Base-by-base conservation (phyloP, 257 asterid species). In the Verbascum thapsus region DNA sequence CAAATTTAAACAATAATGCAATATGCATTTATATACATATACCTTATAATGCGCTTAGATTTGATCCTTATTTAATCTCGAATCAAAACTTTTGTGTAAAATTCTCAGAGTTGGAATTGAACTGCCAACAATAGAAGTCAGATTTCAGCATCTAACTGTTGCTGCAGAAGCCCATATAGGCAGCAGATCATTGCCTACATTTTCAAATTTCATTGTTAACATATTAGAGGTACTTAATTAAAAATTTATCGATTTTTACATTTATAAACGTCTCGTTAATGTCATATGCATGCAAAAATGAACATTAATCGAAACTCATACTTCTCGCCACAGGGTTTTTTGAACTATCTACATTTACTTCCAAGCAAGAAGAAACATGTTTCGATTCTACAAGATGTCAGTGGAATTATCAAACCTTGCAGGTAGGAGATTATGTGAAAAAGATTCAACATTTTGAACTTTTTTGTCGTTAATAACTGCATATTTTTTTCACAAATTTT, bases 201-300 rank as follows among this genome's bases (percentile, higher is more conserved):
- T 79, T 34, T n/a, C 49, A 0, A 79, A 79, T 70, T 74, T 68
- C 53, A 19, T 11, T 48, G 48, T 58, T 26, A 66, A 68, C 44
- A 58, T 70, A 6, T 38, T 82, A 18, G 81, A 82, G 83, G 88
- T 82, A n/a, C n/a, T n/a, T n/a, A n/a, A n/a, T n/a, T n/a, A n/a
- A 53, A 53, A n/a, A 23, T 12, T 3, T 13, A 16, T n/a, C 42
- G 39, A 38, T 8, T 20, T 56, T 23, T 58, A 13, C 42, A 42
- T 49, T 66, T 49, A 16, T 19, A 61, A 30, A 30, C 18, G n/a
- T n/a, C n/a, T n/a, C n/a, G n/a, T n/a, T n/a, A n/a, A n/a, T n/a
- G n/a, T n/a, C n/a, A n/a, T n/a, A n/a, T n/a, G n/a, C n/a, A n/a
- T n/a, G n/a, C n/a, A n/a, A 26, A 26, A 26, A 26, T 5, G 5